Conservation (phyloP, 2,329 filamentous ascomycete species). For the Raffaelea arxii region DNA sequence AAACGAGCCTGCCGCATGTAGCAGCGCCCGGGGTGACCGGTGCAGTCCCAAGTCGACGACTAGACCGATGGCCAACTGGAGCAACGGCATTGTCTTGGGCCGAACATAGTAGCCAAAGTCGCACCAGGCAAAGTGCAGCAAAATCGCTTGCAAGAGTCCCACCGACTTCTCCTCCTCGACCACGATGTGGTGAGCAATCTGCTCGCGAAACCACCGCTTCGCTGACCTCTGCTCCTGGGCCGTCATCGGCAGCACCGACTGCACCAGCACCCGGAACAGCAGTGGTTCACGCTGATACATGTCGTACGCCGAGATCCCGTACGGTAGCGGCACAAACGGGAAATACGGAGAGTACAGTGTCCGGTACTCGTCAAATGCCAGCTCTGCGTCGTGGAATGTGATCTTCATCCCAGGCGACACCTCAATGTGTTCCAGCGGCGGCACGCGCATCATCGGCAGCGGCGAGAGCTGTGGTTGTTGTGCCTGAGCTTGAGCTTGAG, state of each 20-base stretch:
- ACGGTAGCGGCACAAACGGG: slow-evolving; percentile 27
- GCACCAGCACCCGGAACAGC: slow-evolving; percentile 28
- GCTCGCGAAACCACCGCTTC: slow-evolving; percentile 25
- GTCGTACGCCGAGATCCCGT: slow-evolving; percentile 16
- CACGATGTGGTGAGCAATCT: slow-evolving; percentile 27
- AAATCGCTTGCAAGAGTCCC: slow-evolving; percentile 27
- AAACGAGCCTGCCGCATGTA: slow-evolving; percentile 18
- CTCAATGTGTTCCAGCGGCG: slow-evolving; percentile 14
- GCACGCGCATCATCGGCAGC: not conserved
- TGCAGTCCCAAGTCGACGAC: slow-evolving; percentile 28
- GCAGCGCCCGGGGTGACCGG: slow-evolving; percentile 16
- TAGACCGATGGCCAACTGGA: slow-evolving; percentile 28
- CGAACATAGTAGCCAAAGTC: slow-evolving; percentile 29
- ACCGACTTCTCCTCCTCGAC: slow-evolving; percentile 24
- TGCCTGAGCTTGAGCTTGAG: not conserved
- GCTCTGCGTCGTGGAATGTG: slow-evolving; percentile 21
- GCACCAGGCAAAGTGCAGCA: slow-evolving; percentile 28
- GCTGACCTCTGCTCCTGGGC: slow-evolving; percentile 21
- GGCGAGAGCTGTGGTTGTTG: not conserved
- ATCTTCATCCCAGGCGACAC: slow-evolving; percentile 26
- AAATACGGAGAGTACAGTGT: slow-evolving; percentile 23
- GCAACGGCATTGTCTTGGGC: slow-evolving; percentile 23
- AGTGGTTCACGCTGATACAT: slow-evolving; percentile 23
- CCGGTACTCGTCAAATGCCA: slow-evolving; percentile 23
- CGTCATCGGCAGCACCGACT: slow-evolving; percentile 21